These are phyloP conservation scores for Globisporangium megalacanthum DNA, from an alignment of 352 stramenopile species.

Conservation along the genomic window DNA sequence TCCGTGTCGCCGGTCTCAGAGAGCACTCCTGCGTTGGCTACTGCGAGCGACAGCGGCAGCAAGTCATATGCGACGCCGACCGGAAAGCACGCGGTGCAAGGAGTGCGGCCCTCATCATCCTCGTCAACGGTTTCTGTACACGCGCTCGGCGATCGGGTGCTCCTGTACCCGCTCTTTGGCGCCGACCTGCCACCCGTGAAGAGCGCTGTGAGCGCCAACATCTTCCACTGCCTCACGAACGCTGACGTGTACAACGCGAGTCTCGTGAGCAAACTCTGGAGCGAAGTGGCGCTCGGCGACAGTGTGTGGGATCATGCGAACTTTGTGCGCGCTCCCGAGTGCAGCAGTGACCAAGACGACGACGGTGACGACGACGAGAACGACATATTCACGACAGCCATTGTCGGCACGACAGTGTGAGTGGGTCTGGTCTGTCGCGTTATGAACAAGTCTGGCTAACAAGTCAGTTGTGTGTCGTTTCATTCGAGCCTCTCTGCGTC, in stretches of 20 bases:
- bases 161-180: conserved; percentile 78
- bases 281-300: conserved; percentile 62
- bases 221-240: conserved; percentile 73
- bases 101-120: background rate
- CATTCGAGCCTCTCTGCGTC: no score
- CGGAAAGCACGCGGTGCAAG: background rate
- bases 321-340: conserved; percentile 25
- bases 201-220: conserved; percentile 43
- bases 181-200: conserved; percentile 49
- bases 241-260: conserved; percentile 79
- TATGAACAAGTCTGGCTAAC: no score
- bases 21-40: conserved; percentile 7
- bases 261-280: conserved; percentile 83
- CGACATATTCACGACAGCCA: background rate
- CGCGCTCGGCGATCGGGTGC: conserved; percentile 19
- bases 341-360: no score
- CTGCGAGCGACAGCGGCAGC: background rate
- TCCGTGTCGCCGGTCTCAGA: conserved; percentile 28
- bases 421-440: no score
- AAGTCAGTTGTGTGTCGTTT: no score
- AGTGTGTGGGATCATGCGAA: conserved; percentile 78
- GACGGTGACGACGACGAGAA: conserved; percentile 9
- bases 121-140: background rate
- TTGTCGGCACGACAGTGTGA: background rate
- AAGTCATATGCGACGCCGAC: background rate